Base-by-base conservation (phyloP, 164 flowering plant genomes). In the Amborella trichopoda region DNA sequence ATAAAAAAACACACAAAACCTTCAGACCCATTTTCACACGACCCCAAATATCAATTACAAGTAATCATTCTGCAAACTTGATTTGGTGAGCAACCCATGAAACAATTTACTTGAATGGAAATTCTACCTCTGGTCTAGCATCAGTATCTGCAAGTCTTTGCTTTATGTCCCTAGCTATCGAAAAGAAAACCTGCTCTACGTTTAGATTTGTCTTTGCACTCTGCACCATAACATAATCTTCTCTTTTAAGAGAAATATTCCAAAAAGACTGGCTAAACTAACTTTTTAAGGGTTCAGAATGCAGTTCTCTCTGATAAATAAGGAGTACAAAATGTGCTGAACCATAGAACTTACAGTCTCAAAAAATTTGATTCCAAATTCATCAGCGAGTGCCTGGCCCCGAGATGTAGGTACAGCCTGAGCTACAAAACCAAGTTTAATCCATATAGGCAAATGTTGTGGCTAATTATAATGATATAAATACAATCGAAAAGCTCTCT, bases 201-300 rank as follows among this genome's bases (percentile, higher is more conserved):
- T 73, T 73, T 46, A 73, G 56, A 65, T 73, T 73, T 50, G 77
- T 69, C 56, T 73, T 73, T 27, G 77, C 77, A 63, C 78, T 73
- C 78, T 69, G 70, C 58, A 52, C 34, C 59, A 20, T n/a, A 40
- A 38, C 11, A 38, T 38, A 8, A 33, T 33, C 2, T 6, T 6
- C 16, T 38, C 17, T 16, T 6, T 6, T 16, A 16, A 21, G 40
- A 59, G 12, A 53, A 17, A 33, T 18, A 6, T 28, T 23, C 16
- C 6, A 28, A 3, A 38, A 23, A 17, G n/a, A 26, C 28, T 21
- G 21, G 8, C 26, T 16, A 16, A 27, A 19, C 21, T 38, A 11
- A 21, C 18, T 28, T 48, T 49, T 17, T 3, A 28, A 16, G n/a
- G 34, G 14, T 30, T 8, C 14, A 14, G 14, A 14, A 30, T 30